Evolutionary conservation across 2,329 filamentous ascomycete genomes (phyloP), one percentile per base, ranked within the genome.

Genomic region (Fusarium luffae): DNA sequence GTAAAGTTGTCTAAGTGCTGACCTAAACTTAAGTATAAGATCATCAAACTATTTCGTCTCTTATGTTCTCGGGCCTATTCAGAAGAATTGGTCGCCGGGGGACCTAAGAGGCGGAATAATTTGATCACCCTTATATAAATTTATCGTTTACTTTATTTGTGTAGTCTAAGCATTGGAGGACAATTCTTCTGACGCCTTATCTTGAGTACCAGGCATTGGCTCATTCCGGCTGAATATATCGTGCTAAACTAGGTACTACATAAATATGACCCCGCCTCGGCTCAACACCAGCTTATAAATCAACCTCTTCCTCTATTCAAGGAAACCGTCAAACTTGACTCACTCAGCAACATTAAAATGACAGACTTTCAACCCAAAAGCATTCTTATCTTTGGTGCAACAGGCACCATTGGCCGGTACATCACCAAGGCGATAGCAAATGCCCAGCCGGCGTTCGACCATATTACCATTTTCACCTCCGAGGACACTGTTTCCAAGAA

Each of bases 401-500:
- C 81, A 3, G 82, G 82, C 48, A 76, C 74, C 30, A 83, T 83
- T 37, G 82, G 82, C 18, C 70, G 76, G 49, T 81, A 81, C 73
- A 83, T 83, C 55, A 79, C 80, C 7, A 70, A 79, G 4, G 75
- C 76, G n/a, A 66, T 83, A 41, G 59, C 80, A 40, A 61, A 74
- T 19, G 78, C 81, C 16, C 75, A 76, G 25, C 79, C 79, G 1
- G 54, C 76, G 12, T 80, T 80, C 55, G 63, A 73, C 2, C 73
- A 78, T 11, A 60, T 82, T 34, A 69, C 77, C 41, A 75, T 83
- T 44, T 82, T 83, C 27, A 75, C 73, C 8, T 75, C 73, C 0
- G 30, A 63, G 8, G 43, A 49, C 3, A 74, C 73, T 0, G 46
- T 70, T 3, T 3, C 47, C 10, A 68, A 47, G 5, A 78, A 78